A percentile compares a stretch with the other conserved stretches of the same genome.
Conservation (phyloP, 78 protist genomes). For the slime mould (Dictyostelium discoideum) region DNA sequence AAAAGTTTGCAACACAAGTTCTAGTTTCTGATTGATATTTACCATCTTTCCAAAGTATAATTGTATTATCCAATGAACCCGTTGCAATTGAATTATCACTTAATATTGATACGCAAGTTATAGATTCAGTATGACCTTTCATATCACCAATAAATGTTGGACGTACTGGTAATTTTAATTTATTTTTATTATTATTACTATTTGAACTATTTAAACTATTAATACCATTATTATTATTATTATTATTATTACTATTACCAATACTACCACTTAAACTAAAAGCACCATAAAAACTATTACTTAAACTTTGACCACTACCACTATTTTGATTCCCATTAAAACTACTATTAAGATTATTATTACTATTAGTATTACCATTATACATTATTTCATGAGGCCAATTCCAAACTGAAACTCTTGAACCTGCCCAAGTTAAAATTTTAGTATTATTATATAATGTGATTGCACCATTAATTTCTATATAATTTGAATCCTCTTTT, state of each 20-base stretch:
- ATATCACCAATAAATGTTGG: conserved; percentile 60
- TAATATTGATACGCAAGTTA: conserved; percentile 28
- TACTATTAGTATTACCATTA: neutral
- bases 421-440: conserved; percentile 63
- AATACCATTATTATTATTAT: neutral
- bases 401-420: conserved; percentile 29
- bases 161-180: neutral
- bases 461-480: conserved; percentile 61
- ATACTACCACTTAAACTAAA: neutral
- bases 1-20: conserved; percentile 9
- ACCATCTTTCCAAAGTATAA: conserved; percentile 72
- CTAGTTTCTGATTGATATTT: conserved; percentile 53
- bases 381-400: conserved; percentile 2
- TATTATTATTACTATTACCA: neutral
- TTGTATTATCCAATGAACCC: conserved; percentile 40
- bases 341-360: neutral
- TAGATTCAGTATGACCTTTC: conserved; percentile 70
- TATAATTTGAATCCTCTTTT: neutral
- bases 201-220: too few species aligned
- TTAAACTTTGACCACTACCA: neutral
- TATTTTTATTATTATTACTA: neutral
- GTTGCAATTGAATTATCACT: conserved; percentile 66
- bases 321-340: neutral
- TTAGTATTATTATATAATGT: conserved; percentile 37
- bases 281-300: neutral